Evolutionary conservation across 2,329 filamentous ascomycete genomes (phyloP).

Genomic region (Ophiocordyceps camponoti-floridani): DNA sequence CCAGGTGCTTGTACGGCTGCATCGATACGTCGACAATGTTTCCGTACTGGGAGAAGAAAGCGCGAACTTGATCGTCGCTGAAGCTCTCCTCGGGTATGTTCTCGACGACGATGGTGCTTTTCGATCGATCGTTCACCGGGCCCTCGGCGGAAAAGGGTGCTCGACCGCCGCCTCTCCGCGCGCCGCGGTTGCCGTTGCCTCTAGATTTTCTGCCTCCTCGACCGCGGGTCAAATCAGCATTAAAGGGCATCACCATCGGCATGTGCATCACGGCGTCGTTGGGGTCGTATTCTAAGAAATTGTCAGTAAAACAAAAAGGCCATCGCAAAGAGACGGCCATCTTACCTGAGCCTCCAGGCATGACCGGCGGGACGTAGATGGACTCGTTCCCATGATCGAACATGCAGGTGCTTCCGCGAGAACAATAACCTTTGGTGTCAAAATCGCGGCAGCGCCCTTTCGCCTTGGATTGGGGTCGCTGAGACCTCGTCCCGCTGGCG

Average conservation of each 20-base stretch:
- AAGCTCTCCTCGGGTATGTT: conserved; percentile 59
- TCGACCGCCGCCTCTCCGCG: conserved; percentile 18
- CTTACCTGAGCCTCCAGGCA: conserved; percentile 10
- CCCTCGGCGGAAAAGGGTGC: conserved; percentile 48
- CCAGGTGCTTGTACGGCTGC: conserved; percentile 47
- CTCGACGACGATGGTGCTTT: conserved; percentile 56
- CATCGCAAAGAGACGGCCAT: neutral
- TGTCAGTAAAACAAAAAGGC: neutral
- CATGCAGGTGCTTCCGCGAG: conserved; percentile 45
- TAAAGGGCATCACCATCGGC: conserved; percentile 6
- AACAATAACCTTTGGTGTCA: conserved; percentile 55
- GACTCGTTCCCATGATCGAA: conserved; percentile 49
- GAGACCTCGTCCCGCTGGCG: conserved; percentile 6
- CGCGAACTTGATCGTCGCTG: conserved; percentile 42
- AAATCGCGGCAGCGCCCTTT: conserved; percentile 48
- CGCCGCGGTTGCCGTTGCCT: conserved; percentile 12
- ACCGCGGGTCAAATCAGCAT: conserved; percentile 10
- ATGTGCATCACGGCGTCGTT: conserved; percentile 10
- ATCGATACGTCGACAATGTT: conserved; percentile 44
- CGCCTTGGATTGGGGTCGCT: conserved; percentile 13
- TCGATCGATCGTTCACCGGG: conserved; percentile 41
- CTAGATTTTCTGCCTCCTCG: conserved; percentile 18
- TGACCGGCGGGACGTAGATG: conserved; percentile 15
- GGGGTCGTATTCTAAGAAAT: conserved; percentile 15
- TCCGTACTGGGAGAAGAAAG: conserved; percentile 59